Base-by-base conservation (phyloP, 208 protist genomes). In the Herpetomonas tarakana region DNA sequence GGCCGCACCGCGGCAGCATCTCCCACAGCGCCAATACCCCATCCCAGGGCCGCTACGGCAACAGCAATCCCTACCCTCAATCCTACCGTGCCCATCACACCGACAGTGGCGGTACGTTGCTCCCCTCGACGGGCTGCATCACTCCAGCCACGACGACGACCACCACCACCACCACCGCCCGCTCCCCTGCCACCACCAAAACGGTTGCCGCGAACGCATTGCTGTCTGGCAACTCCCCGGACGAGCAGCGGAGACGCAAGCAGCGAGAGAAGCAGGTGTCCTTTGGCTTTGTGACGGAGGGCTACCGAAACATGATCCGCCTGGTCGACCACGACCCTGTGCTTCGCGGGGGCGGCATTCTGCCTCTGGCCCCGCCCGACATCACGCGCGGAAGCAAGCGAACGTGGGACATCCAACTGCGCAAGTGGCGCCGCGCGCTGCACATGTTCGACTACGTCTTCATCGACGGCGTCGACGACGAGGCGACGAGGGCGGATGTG, bases 361-460 rank as follows among this genome's bases (percentile, higher is more conserved):
- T 94, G 26, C 88, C 88, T 24, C 69, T 94, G 28, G 68, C 69
- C 22, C 81, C 88, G 35, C 88, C 88, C 4, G 70, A 70, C 18
- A 46, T 84, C 0, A 52, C 65, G 27, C 68, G 73, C 39, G 76
- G 76, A 29, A 94, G 82, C 71, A 94, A 94, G 55, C 78, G 88
- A 3, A 44, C 61, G n/a, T 94, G 88, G 88, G 88, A 94, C 60
- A 75, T 94, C 24, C 78, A 78, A 46, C 61, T 90, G 19, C 81
- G 88, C 27, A 94, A 94, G 70, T 94, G 88, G 85, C 84, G 88
- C 4, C 62, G 88, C 30, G 84, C 82, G 50, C 66, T 94, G 31
- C 88, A 94, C 77, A 91, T 94, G 88, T 94, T 94, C 68, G 88
- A 94, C 74, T 79, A 67, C 58, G 84, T 92, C 12, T 94, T 83